These are phyloP conservation scores for Marchantia polymorpha DNA, from an alignment of 225 moss, liverwort and hornwort species.

Conservation along the genomic window DNA sequence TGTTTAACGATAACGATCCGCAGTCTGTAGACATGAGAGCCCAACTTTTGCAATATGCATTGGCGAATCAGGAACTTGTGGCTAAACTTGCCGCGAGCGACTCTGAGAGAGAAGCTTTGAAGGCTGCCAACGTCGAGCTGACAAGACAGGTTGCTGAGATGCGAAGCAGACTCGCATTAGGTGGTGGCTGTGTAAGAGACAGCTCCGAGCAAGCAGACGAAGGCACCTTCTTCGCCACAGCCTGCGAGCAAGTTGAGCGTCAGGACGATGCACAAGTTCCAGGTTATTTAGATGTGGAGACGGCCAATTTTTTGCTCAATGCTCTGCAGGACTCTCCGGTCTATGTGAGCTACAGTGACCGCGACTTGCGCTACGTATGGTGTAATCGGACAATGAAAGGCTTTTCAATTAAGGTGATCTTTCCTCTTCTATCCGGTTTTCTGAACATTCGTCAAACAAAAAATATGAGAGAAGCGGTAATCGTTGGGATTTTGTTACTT, in stretches of 20 bases:
- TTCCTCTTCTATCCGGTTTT: not conserved
- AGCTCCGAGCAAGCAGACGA: not conserved
- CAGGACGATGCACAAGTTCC: not conserved
- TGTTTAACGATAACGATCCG: not conserved
- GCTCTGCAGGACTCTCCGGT: conserved; percentile 30
- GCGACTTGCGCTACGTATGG: conserved; percentile 30
- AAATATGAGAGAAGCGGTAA: not conserved
- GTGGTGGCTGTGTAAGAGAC: not conserved
- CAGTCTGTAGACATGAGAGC: conserved; percentile 2
- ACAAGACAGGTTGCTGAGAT: conserved; percentile 2
- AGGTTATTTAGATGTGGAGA: conserved; percentile 7
- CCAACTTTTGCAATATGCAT: conserved; percentile 13
- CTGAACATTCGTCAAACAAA: not conserved
- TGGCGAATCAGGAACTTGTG: not conserved
- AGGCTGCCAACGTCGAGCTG: conserved; percentile 8
- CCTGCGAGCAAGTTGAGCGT: conserved; percentile 10
- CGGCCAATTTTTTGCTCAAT: conserved; percentile 12
- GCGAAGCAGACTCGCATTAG: not conserved
- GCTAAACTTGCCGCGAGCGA: conserved; percentile 17
- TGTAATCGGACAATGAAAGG: conserved; percentile 24
- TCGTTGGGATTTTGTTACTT: not conserved
- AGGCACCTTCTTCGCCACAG: conserved; percentile 6
- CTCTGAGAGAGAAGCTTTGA: conserved; percentile 5
- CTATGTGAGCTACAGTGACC: conserved; percentile 27
- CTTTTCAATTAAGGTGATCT: conserved; percentile 1